Evolutionary conservation across 2,329 filamentous ascomycete genomes (phyloP), one percentile per base, ranked within the genome.

Genomic region (Cladosporium sp.): DNA sequence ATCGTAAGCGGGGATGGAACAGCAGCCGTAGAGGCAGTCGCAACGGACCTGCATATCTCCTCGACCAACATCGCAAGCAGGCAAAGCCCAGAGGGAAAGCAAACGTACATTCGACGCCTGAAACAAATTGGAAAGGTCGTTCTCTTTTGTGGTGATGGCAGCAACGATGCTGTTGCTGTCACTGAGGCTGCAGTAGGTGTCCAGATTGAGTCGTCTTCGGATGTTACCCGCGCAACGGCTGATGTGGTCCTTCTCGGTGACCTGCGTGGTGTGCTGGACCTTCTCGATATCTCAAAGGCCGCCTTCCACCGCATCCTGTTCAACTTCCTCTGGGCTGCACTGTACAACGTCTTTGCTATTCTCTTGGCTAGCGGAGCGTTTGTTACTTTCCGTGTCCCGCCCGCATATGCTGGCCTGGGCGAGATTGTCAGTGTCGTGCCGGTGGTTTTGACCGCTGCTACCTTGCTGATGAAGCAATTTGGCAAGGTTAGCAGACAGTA

Each of bases 381-480:
- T 63, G 80, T 84, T 2, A 43, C 55, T 1, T 38, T 55, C 2
- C 71, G 79, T 43, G 81, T 84, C 60, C 77, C 80, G 13, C 83
- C 84, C 0, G 70, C 76, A 57, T 87, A 77, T 72, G 85, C 85
- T 0, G 85, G 84, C 0, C 61, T 89, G 8, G 86, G 86, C 0
- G 86, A 90, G 70, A 63, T 90, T 33, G 83, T 88, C 0, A 89
- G 86, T 61, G 82, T 91, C 0, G 53, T 87, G 63, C 86, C 86
- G 0, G 85, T 90, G 3, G 77, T 89, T 59, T 63, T 73, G 5
- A 77, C 77, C 42, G 83, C 82, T 0, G 70, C 80, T 59, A 40
- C 35, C 4, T 10, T 44, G 22, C 22, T 22, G 7, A 22, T 16
- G 16, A 16, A 16, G 16, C 16, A 16, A 16, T 16, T 16, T 16